Evolutionary conservation across 805 yeast species (phyloP).

Genomic region (Myxozyma melibiosi): DNA sequence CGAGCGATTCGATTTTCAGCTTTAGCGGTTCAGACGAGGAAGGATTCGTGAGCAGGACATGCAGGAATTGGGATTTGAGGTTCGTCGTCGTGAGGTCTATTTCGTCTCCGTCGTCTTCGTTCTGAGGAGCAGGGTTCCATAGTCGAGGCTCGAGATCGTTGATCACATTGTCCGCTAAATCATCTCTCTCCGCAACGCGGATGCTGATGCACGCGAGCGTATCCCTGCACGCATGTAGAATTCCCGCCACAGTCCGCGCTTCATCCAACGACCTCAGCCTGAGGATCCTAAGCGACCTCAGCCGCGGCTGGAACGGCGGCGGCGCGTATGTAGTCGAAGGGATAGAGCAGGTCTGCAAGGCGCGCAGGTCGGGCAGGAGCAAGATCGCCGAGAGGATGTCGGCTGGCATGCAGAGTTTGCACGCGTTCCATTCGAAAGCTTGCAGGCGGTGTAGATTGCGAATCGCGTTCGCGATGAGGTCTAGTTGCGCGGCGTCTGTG

Average conservation of each 20-base stretch:
- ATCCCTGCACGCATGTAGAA: slow-evolving; percentile 7
- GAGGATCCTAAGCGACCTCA: slow-evolving; percentile 16
- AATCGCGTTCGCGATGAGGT: not conserved
- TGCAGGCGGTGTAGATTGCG: not conserved
- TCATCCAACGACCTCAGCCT: slow-evolving; percentile 24
- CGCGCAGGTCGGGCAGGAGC: slow-evolving; percentile 4
- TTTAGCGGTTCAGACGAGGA: not conserved
- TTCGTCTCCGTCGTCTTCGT: not conserved
- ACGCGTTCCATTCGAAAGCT: slow-evolving; percentile 27
- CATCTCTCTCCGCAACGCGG: slow-evolving; percentile 24
- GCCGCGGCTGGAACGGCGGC: not conserved
- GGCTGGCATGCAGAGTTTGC: slow-evolving; percentile 16
- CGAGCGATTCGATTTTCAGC: slow-evolving; percentile 17
- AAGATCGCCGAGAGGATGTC: slow-evolving; percentile 12
- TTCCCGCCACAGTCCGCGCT: slow-evolving; percentile 17
- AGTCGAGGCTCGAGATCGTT: slow-evolving; percentile 12
- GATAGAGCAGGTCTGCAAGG: slow-evolving; percentile 24
- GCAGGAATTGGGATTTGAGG: slow-evolving; percentile 15
- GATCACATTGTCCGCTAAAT: slow-evolving; percentile 3
- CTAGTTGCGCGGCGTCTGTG: not conserved
- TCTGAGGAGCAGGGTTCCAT: not conserved
- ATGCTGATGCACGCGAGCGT: slow-evolving; percentile 16
- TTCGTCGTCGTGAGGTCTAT: slow-evolving; percentile 15
- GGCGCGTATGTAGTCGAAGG: slow-evolving; percentile 6
- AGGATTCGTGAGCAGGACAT: slow-evolving; percentile 4